phyloP scores from a whole-genome alignment of 2,329 filamentous ascomycete genomes.

The Pseudopyricularia cyperi region DNA sequence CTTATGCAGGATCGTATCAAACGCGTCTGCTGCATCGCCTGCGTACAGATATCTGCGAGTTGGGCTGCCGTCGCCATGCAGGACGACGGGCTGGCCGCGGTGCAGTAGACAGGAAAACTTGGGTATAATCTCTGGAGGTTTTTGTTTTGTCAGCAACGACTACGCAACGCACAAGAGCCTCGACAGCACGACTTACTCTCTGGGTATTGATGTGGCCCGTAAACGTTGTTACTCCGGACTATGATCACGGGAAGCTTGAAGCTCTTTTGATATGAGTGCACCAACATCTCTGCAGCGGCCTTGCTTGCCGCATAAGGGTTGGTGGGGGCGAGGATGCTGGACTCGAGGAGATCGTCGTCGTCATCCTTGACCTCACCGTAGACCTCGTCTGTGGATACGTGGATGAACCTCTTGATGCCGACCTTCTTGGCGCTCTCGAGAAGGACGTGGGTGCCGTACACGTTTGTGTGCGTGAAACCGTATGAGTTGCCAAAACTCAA shows the following conservation, averaged over 20 bases:
- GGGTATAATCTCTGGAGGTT: conserved; percentile 58
- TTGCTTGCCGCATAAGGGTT: conserved; percentile 76
- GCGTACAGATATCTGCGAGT: conserved; percentile 68
- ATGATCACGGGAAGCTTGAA: conserved; percentile 72
- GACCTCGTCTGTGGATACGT: conserved; percentile 76
- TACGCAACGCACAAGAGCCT: too few species aligned
- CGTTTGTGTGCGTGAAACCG: conserved; percentile 69
- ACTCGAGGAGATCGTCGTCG: conserved; percentile 58
- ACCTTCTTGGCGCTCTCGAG: conserved; percentile 65
- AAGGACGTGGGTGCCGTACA: conserved; percentile 72
- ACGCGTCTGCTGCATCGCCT: conserved; percentile 66
- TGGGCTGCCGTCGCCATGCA: conserved; percentile 66
- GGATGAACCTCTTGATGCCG: conserved; percentile 60
- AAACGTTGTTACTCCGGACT: conserved; percentile 74
- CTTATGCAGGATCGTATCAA: conserved; percentile 73
- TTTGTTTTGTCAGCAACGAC: too few species aligned
- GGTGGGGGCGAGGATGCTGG: conserved; percentile 62
- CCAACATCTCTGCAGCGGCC: conserved; percentile 72
- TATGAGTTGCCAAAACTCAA: conserved; percentile 74
- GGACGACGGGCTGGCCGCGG: conserved; percentile 50
- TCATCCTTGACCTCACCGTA: conserved; percentile 68
- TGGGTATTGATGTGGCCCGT: conserved; percentile 72
- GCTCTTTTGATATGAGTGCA: conserved; percentile 76
- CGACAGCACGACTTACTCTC: conserved; percentile 48
- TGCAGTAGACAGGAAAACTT: conserved; percentile 67